Base-by-base conservation (phyloP, 148 eudicot species). In the Silene conica region DNA sequence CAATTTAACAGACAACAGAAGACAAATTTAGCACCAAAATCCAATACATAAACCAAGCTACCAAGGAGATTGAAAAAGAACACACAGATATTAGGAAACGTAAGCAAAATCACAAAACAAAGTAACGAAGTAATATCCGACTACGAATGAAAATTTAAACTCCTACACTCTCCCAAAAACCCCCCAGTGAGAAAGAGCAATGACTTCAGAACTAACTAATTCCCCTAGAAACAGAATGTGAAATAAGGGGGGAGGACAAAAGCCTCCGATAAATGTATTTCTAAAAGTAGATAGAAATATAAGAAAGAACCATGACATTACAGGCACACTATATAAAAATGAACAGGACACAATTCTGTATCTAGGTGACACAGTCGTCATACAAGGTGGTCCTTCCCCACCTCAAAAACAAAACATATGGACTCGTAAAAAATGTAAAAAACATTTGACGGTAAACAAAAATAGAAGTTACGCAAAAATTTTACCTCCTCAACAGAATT, bases 401-500 rank as follows among this genome's bases (percentile, higher is more conserved):
- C 34, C 34, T 3, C 43, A 68, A 45, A 61, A 9, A 45, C 5
- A 43, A 48, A 25, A 16, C n/a, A 45, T 31, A 31, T 3, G 34
- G 34, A 31, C 34, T 31, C 34, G 3, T 31, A 31, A 0, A 31
- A 31, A 31, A 31, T 31, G 34, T 31, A 31, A 31, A 31, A 31
- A 31, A 5, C 34, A 31, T 31, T 31, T 3, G 4, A 3, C 34
- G 34, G 34, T 3, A 31, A 31, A 31, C 34, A 31, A 31, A 31
- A 1, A 31, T 3, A 31, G 34, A 31, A 31, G 34, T 31, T 31
- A 31, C 59, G 62, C 70, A 71, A 45, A 74, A 14, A 8, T 31
- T 19, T 82, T 70, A 94, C 98, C 98, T 94, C 97, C 79, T 87
- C 90, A 75, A 91, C 61, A 56, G 90, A 80, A 81, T 86, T 85